Evolutionary conservation across 2,329 filamentous ascomycete species (phyloP), one percentile per base, ranked within the genome.

Genomic region (Lecanosticta acicola): DNA sequence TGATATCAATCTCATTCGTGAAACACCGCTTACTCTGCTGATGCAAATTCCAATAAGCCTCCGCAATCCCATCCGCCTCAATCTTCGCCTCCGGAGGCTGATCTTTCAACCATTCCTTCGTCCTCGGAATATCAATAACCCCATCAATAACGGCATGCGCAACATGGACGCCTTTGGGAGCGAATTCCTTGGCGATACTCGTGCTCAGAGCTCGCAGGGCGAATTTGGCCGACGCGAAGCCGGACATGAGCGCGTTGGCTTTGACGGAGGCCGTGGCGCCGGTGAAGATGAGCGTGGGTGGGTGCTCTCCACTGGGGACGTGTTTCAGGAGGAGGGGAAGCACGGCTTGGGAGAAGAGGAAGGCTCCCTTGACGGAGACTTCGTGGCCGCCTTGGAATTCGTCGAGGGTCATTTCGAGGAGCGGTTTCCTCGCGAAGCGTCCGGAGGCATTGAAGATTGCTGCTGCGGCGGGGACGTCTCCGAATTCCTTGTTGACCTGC

Each of bases 11-110:
- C 68, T 94, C 87, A 61, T 87, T 86, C 0, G 86, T 89, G 60
- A 91, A 94, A 2, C 80, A 80, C 4, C 84, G 87, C 56, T 79
- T 77, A 24, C 83, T 85, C 70, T 95, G 88, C 0, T 81, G 84
- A 61, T 94, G 88, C 59, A 94, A 63, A 62, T 83, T 73, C 87
- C 87, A 94, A 61, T 94, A 94, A 9, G 80, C 78, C 54, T 94
- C 87, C 9, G 88, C 88, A 72, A 94, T 94, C 81, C 91, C 84
- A 53, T 87, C 83, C 7, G 87, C 77, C 51, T 71, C 81, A 49
- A 94, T 79, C 71, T 90, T 91, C 0, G 74, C 79, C 65, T 83
- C 80, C 4, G 75, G 69, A 17, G 72, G 71, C 50, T 76, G 68
- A 32, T 75, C 69, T 61, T 77, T 76, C 45, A 75, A 62, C 68